phyloP scores from a whole-genome alignment of 805 yeast genomes.

The Schwanniomyces pseudopolymorphus region DNA sequence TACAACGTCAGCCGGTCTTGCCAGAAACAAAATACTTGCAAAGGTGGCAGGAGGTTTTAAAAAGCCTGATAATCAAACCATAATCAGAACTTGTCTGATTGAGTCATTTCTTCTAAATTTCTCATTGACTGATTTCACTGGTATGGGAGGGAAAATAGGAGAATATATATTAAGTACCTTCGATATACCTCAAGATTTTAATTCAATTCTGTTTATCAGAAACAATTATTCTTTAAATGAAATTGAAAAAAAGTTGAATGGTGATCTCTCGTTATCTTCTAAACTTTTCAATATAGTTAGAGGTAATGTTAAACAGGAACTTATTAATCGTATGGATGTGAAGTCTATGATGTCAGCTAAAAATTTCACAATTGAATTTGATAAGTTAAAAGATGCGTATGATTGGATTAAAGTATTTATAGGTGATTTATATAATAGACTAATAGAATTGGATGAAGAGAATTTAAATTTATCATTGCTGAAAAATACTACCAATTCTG shows the following conservation, averaged over 20 bases:
- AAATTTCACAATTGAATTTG: constrained; percentile 64
- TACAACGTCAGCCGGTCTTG: constrained; percentile 88
- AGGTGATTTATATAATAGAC: constrained; percentile 71
- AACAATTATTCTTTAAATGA: constrained; percentile 40
- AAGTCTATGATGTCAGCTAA: constrained; percentile 91
- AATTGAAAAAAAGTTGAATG: constrained; percentile 19
- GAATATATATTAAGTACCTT: constrained; percentile 51
- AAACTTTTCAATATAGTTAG: constrained; percentile 61
- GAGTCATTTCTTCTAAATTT: constrained; percentile 56
- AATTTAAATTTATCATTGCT: constrained; percentile 27
- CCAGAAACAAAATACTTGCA: constrained; percentile 72
- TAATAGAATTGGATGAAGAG: constrained; percentile 76
- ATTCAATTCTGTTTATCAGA: constrained; percentile 49
- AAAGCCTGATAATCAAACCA: constrained; percentile 87
- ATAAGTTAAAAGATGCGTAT: constrained; percentile 52
- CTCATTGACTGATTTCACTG: constrained; percentile 75
- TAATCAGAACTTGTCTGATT: constrained; percentile 52
- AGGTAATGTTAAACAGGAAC: constrained; percentile 57
- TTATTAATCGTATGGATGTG: constrained; percentile 58
- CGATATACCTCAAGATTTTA: constrained; percentile 48
- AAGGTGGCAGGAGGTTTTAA: constrained; percentile 82
- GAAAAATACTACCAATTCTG: constrained; percentile 18
- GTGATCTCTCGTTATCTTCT: constrained; percentile 51
- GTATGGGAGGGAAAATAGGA: constrained; percentile 90
- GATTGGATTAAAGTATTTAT: constrained; percentile 84